A percentile compares a stretch with the other conserved stretches of the same genome.
These are phyloP conservation scores for Letharia lupina DNA, from an alignment of 495 filamentous ascomycete genomes.

Conservation along the genomic window DNA sequence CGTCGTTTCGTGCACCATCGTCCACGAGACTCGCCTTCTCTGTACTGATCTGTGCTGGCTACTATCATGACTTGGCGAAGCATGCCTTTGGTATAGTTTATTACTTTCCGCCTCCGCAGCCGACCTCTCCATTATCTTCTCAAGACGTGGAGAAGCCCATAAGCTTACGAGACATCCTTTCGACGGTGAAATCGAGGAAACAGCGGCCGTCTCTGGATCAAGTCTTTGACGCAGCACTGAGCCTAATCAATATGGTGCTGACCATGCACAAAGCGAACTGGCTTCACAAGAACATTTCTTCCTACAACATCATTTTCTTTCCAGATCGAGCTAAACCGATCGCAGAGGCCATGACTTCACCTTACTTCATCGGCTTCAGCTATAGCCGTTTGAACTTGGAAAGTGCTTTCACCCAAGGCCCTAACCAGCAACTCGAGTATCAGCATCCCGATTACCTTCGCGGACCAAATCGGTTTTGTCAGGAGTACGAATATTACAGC, in stretches of 20 bases:
- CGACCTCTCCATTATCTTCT: not conserved
- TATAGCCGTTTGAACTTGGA: not conserved
- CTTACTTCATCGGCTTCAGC: not conserved
- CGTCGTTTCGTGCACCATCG: not conserved
- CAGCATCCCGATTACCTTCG: not conserved
- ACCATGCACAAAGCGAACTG: constrained; percentile 29
- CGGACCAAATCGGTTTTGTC: not conserved
- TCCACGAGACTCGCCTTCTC: not conserved
- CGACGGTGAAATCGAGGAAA: not conserved
- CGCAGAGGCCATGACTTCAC: not conserved
- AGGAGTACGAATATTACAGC: constrained; percentile 1
- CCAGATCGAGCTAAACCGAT: not conserved
- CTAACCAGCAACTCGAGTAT: not conserved
- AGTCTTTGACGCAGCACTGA: constrained; percentile 15
- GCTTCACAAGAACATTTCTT: constrained; percentile 29
- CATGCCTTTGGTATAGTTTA: not conserved
- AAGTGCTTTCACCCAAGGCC: not conserved
- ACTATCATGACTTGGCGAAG: not conserved
- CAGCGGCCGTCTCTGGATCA: constrained; percentile 5
- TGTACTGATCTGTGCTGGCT: not conserved
- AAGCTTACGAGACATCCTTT: not conserved
- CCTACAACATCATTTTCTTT: constrained; percentile 31
- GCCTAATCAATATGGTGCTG: constrained; percentile 23
- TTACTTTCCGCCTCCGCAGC: not conserved
- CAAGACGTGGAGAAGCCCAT: not conserved